phyloP scores from a whole-genome alignment of 495 filamentous ascomycete genomes.

The Trichoderma reesei region DNA sequence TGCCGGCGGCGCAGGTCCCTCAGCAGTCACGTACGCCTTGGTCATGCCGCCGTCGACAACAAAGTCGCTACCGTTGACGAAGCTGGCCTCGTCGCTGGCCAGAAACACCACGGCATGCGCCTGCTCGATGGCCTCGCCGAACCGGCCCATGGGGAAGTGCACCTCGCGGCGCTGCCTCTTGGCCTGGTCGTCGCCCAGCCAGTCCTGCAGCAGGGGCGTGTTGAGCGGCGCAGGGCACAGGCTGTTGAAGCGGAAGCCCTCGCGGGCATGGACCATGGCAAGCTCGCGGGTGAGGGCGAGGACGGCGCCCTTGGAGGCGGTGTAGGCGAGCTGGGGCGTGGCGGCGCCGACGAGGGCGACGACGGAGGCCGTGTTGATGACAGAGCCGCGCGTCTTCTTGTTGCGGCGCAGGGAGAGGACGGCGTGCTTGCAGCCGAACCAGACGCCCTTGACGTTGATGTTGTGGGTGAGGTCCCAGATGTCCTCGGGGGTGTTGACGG shows the following conservation, averaged over 20 bases:
- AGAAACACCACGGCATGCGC: conserved; percentile 90
- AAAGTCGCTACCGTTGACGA: conserved; percentile 86
- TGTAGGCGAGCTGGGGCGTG: conserved; percentile 94
- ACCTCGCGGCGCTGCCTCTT: conserved; percentile 84
- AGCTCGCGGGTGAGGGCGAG: conserved; percentile 75
- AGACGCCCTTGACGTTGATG: conserved; percentile 98
- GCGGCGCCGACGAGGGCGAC: conserved; percentile 87
- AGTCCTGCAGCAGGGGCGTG: conserved; percentile 80
- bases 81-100: conserved; percentile 88
- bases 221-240: conserved; percentile 91
- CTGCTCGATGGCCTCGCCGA: conserved; percentile 93
- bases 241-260: conserved; percentile 80
- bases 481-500: conserved; percentile 70
- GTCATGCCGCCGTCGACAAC: conserved; percentile 96
- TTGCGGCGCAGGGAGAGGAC: conserved; percentile 72
- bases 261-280: conserved; percentile 74
- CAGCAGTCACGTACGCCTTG: conserved; percentile 88
- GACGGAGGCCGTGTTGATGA: conserved; percentile 93
- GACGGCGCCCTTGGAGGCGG: conserved; percentile 89
- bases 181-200: conserved; percentile 78
- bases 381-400: conserved; percentile 64
- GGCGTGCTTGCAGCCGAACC: conserved; percentile 93
- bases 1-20: conserved; percentile 61
- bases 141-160: conserved; percentile 90
- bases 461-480: conserved; percentile 93